Evolutionary conservation across 306 rosid species (phyloP), one percentile per base, ranked within the genome.

Genomic region (Trifolium pratense): DNA sequence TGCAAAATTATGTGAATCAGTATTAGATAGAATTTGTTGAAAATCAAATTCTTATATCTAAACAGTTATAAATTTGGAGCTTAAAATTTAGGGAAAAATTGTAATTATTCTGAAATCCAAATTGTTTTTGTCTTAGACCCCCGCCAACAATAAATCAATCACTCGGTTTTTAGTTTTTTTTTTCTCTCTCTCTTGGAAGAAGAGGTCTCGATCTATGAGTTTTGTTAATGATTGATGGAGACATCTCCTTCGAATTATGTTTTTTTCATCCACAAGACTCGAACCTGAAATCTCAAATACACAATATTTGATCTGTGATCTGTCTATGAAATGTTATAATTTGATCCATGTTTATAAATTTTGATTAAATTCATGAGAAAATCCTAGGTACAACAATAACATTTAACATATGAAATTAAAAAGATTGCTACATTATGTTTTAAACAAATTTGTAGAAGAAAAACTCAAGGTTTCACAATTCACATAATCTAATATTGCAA

Each of bases 1-100:
- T 89, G 87, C 81, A 84, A 75, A 68, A 29, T 74, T 1, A 12
- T 25, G 4, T 11, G 14, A 13, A 13, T 12, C 13, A 13, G 12
- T 11, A 42, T 12, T 42, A 12, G 10, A 48, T 48, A 48, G 20
- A 48, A 48, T 48, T 48, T 48, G 53, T 46, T 46, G 17, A 46
- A 46, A 46, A 46, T 2, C 18, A 46, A 46, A 5, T 46, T 46
- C 17, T 46, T 46, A 5, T 46, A 9, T 2, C 3, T 26, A 26
- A 17, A 2, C 2, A 46, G 0, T 15, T 15, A n/a, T n/a, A 48
- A 13, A 45, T 45, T 45, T 45, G 17, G 14, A 4, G 17, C 51
- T 45, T 39, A 9, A 9, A 39, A 39, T 8, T 39, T 8, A 29
- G 42, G 10, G 42, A 7, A 32, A 32, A 32, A 32, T 32, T 32